phyloP scores from a whole-genome alignment of 805 yeast species.

The Metschnikowia noctiluminum region DNA sequence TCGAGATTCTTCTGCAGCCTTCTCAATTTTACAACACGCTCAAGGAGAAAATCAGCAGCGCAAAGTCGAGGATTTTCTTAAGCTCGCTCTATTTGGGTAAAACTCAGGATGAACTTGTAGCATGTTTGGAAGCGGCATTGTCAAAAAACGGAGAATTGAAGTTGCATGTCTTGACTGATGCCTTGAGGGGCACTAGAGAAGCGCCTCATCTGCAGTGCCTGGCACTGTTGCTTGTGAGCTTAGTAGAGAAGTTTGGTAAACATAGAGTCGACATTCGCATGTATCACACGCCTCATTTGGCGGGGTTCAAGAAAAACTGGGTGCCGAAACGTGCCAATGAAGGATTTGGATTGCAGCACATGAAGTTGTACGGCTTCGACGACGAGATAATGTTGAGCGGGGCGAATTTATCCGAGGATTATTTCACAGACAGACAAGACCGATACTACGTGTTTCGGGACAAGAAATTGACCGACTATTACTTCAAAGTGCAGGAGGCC shows the following conservation, averaged over 20 bases:
- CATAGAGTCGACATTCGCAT: constrained; percentile 73
- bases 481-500: constrained; percentile 64
- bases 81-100: constrained; percentile 87
- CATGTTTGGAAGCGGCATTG: constrained; percentile 60
- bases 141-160: constrained; percentile 54
- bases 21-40: constrained; percentile 65
- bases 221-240: constrained; percentile 66
- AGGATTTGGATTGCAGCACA: constrained; percentile 91
- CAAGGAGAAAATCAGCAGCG: constrained; percentile 56
- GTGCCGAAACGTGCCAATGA: constrained; percentile 87
- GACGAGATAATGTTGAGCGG: constrained; percentile 85
- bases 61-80: constrained; percentile 68
- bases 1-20: constrained; percentile 65
- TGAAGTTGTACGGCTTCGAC: constrained; percentile 95
- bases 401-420: constrained; percentile 88
- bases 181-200: constrained; percentile 89
- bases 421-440: constrained; percentile 93
- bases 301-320: constrained; percentile 58
- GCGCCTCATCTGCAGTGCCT: constrained; percentile 69
- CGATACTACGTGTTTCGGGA: constrained; percentile 75
- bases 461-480: constrained; percentile 61
- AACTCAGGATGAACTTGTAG: constrained; percentile 70
- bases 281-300: constrained; percentile 85
- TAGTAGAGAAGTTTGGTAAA: constrained; percentile 62
- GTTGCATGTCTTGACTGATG: constrained; percentile 78